Base-by-base conservation (phyloP, 805 yeast genomes). In the Ogataea degrootiae region DNA sequence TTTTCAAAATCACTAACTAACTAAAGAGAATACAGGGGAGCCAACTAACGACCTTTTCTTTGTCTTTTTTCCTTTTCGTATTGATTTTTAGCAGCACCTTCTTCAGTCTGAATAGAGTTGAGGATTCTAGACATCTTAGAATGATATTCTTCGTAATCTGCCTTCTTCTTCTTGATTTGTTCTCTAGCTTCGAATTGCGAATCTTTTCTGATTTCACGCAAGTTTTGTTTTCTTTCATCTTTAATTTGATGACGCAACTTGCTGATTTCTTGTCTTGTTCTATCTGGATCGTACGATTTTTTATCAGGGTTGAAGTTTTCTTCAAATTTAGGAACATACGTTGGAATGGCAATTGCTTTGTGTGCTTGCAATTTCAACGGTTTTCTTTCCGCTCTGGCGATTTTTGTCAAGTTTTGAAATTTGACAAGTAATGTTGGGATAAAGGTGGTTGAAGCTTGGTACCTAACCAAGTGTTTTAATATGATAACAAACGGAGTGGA, bases 281-380 rank as follows among this genome's bases (percentile, higher is more conserved):
- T 76, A 64, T 91, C 86, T 44, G 85, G 78, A 65, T 92, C 97
- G 66, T 89, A 86, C 8, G 95, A 87, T 71, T 87, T 91, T 79
- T 83, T 87, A 63, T 89, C 97, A 47, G 97, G 96, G 70, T 91
- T 92, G 79, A 84, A 94, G 73, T 90, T 89, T 61, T 89, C 98
- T 69, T 92, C 97, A 65, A 85, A 94, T 68, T 87, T 83, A 54
- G 99, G 99, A 35, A 90, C 85, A 59, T 77, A 78, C 2, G 96
- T 78, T 37, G 90, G 83, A 60, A 94, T 86, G 3, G 96, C 86
- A 47, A 94, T 63, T 22, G 96, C 89, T 60, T 79, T 80, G 71
- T 91, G 97, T 7, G 79, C 70, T 69, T 94, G 99, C 52, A 94
- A 74, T 15, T 80, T 72, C 58, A 94, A 76, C 48, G 97, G 97